These are phyloP conservation scores for Dianthus caryophyllus DNA, from an alignment of 148 eudicot species.

Conservation along the genomic window DNA sequence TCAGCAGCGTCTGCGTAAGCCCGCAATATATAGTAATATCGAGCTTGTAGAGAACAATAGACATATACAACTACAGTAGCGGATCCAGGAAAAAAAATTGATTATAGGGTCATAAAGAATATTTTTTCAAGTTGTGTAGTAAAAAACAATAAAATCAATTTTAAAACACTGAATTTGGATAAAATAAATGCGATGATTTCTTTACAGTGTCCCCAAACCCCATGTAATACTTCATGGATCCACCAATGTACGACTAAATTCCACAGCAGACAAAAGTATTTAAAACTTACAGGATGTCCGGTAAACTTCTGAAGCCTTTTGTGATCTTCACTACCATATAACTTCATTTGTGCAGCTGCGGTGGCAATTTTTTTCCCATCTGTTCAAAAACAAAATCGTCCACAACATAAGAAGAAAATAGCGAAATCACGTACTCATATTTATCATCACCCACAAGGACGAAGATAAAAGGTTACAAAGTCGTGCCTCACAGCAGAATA, in stretches of 20 bases:
- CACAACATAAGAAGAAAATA: slow-evolving; percentile 8
- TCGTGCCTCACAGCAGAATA: neutral
- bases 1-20: slow-evolving; percentile 5
- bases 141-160: too few relatives aligned
- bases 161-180: too few relatives aligned
- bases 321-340: slow-evolving; percentile 53
- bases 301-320: slow-evolving; percentile 88
- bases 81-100: too few relatives aligned
- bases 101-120: too few relatives aligned
- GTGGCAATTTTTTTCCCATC: slow-evolving; percentile 84
- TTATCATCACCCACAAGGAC: neutral
- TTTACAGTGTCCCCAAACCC: too few relatives aligned
- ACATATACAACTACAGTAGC: neutral
- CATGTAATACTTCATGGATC: too few relatives aligned
- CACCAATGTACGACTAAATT: neutral
- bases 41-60: neutral
- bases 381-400: slow-evolving; percentile 24
- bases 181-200: too few relatives aligned
- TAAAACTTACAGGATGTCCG: slow-evolving; percentile 82
- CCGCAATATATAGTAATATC: neutral
- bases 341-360: slow-evolving; percentile 86
- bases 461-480: neutral
- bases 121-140: too few relatives aligned
- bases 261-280: slow-evolving; percentile 1
- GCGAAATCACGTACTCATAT: neutral